A percentile compares a stretch with the other conserved stretches of the same genome.
Evolutionary conservation across 1,284 basidiomycete species (phyloP).

Genomic region (Moesziomyces parantarcticus): DNA sequence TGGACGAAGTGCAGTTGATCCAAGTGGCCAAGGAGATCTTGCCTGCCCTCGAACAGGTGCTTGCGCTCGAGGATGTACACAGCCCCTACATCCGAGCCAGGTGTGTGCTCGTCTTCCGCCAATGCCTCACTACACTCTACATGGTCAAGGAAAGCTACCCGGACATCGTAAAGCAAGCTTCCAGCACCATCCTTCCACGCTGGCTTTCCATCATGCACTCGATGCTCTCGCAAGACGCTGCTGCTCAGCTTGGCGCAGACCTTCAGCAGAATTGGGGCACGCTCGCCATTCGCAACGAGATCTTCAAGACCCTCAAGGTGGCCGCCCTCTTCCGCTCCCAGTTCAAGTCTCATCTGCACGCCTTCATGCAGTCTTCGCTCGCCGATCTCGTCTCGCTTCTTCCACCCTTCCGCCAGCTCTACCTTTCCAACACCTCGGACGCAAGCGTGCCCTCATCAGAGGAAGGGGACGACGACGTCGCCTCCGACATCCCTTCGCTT

Average conservation of each 20-base stretch:
- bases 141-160: conserved; percentile 95
- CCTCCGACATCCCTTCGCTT: conserved; percentile 76
- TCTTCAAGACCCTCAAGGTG: conserved; percentile 59
- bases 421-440: conserved; percentile 68
- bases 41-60: conserved; percentile 54
- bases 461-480: conserved; percentile 77
- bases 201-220: conserved; percentile 72
- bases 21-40: conserved; percentile 58
- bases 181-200: conserved; percentile 80
- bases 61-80: conserved; percentile 40
- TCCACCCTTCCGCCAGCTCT: conserved; percentile 43
- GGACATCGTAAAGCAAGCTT: conserved; percentile 83
- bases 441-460: conserved; percentile 74
- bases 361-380: conserved; percentile 38
- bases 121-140: conserved; percentile 87
- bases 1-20: conserved; percentile 65
- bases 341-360: conserved; percentile 46
- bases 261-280: conserved; percentile 42
- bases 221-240: conserved; percentile 27
- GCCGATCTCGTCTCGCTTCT: conserved; percentile 41
- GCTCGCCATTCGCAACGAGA: conserved; percentile 54
- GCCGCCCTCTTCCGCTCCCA: conserved; percentile 55
- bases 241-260: conserved; percentile 19
- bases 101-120: conserved; percentile 86
- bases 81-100: conserved; percentile 73